Percentiles rank a stretch among this genome's conserved stretches.
phyloP scores from a whole-genome alignment of 306 rosid genomes.

The Vicia villosa region DNA sequence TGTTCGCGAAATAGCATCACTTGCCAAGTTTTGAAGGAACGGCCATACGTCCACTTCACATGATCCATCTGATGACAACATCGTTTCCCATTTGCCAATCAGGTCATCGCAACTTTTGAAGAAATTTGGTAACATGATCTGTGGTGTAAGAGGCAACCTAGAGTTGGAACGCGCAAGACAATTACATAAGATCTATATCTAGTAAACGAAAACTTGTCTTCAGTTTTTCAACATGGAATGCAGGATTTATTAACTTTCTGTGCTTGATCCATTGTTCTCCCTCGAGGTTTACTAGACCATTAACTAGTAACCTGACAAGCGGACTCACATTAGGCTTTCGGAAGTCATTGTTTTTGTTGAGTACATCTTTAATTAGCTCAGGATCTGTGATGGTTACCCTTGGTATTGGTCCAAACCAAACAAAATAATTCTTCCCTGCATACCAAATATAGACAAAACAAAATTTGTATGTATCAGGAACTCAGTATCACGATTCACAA shows the following conservation, averaged over 20 bases:
- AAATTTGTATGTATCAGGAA: too few species aligned
- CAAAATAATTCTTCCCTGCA: conserved; percentile 31
- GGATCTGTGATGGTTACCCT: conserved; percentile 45
- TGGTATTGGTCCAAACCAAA: conserved; percentile 40
- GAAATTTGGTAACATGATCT: conserved; percentile 42
- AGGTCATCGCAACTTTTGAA: conserved; percentile 31
- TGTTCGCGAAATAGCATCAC: conserved; percentile 46
- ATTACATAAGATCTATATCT: not conserved
- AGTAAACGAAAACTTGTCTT: conserved; percentile 45
- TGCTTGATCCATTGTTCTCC: conserved; percentile 59
- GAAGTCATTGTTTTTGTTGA: conserved; percentile 38
- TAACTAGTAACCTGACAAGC: not conserved
- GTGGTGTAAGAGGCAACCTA: not conserved
- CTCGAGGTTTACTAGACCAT: conserved; percentile 38
- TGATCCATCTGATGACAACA: conserved; percentile 10
- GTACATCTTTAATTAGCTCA: conserved; percentile 41
- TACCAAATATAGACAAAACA: not conserved
- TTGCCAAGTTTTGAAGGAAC: conserved; percentile 29
- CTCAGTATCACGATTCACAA: too few species aligned
- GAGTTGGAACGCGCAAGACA: not conserved
- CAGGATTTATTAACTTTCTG: conserved; percentile 58
- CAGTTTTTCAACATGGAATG: conserved; percentile 55
- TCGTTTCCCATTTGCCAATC: conserved; percentile 42
- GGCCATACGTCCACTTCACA: conserved; percentile 38
- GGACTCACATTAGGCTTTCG: conserved; percentile 10